These are phyloP conservation scores for Tolypocladium paradoxum DNA, from an alignment of 2,329 filamentous ascomycete genomes.

Conservation along the genomic window DNA sequence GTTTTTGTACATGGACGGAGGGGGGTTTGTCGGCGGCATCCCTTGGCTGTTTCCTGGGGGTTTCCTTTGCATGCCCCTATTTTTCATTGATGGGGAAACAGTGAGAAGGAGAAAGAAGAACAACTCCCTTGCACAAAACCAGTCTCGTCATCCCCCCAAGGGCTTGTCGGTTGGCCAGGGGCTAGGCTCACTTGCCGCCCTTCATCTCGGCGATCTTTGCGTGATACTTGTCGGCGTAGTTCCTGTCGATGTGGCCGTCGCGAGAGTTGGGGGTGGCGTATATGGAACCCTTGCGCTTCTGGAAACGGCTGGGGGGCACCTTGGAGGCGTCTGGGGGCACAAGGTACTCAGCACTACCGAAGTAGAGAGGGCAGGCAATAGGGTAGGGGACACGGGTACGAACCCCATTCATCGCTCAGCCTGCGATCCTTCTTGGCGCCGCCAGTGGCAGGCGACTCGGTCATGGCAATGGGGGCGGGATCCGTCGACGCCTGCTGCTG, in stretches of 20 bases:
- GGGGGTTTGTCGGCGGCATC: background rate
- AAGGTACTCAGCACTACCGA: background rate
- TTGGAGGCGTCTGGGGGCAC: conserved; percentile 48
- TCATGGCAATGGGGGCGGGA: conserved; percentile 10
- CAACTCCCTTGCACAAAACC: background rate
- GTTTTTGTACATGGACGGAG: background rate
- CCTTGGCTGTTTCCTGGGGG: background rate
- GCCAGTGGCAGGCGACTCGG: conserved; percentile 18
- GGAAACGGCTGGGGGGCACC: conserved; percentile 56
- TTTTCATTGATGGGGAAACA: background rate
- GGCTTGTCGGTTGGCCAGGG: background rate
- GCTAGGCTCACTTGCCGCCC: conserved; percentile 22
- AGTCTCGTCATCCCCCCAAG: background rate
- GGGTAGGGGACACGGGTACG: conserved; percentile 9
- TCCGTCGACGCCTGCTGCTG: conserved; percentile 11
- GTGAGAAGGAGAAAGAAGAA: background rate
- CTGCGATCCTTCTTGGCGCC: conserved; percentile 20
- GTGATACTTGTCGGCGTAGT: conserved; percentile 49
- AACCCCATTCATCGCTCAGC: conserved; percentile 39
- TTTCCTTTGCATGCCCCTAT: background rate
- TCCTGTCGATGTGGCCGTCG: conserved; percentile 52
- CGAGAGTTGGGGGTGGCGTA: conserved; percentile 54
- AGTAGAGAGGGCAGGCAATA: background rate
- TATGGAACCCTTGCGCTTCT: conserved; percentile 59
- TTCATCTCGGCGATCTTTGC: conserved; percentile 46